Percentiles rank a stretch among this genome's conserved stretches.
These are phyloP conservation scores for Chamaecyparis obtusa DNA, from an alignment of 75 land plant genomes.

Conservation along the genomic window DNA sequence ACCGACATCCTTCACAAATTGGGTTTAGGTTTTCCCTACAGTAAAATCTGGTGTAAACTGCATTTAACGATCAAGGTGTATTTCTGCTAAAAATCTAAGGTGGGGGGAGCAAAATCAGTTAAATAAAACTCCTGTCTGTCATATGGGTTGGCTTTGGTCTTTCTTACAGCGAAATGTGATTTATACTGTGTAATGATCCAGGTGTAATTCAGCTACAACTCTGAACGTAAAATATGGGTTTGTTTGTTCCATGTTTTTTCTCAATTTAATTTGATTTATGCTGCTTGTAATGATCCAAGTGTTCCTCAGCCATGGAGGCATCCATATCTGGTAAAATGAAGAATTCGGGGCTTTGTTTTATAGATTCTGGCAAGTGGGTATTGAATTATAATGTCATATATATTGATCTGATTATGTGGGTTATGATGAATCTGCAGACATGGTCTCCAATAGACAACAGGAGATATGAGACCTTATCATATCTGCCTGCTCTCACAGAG, in stretches of 20 bases:
- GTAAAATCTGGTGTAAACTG: neutral
- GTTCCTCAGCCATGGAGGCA: neutral
- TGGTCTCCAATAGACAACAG: slow-evolving; percentile 58
- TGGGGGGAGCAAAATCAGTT: too few species aligned
- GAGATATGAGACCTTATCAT: slow-evolving; percentile 71
- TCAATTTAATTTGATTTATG: neutral
- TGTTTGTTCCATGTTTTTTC: neutral
- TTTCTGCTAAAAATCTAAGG: too few species aligned
- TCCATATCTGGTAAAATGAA: neutral
- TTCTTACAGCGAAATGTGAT: too few species aligned
- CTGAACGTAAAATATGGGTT: neutral
- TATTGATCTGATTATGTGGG: slow-evolving; percentile 5
- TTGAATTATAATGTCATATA: neutral
- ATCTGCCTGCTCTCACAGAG: slow-evolving; percentile 51
- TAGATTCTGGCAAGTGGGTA: neutral
- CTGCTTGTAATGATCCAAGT: neutral
- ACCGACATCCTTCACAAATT: neutral
- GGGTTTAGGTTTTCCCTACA: neutral
- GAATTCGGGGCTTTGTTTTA: neutral
- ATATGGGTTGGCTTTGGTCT: too few species aligned
- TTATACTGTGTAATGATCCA: neutral
- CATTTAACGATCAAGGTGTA: too few species aligned
- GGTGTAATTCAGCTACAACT: neutral
- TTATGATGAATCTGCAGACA: slow-evolving; percentile 24
- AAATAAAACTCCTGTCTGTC: too few species aligned